Evolutionary conservation across 768 basidiomycete species (phyloP).

Genomic region (Boletus pseudo-olivaceus): DNA sequence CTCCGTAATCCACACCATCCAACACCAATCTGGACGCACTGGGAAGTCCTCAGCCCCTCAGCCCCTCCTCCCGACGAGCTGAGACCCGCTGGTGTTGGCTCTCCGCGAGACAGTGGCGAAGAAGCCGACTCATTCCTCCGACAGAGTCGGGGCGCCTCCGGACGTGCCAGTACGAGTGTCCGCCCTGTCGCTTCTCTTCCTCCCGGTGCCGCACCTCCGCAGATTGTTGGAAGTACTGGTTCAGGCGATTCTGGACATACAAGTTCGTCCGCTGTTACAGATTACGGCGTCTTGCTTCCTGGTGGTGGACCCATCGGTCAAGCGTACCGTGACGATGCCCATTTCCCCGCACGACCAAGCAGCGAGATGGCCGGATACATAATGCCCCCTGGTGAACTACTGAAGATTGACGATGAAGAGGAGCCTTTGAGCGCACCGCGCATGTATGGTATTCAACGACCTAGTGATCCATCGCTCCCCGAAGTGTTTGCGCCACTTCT

Average conservation of each 20-base stretch:
- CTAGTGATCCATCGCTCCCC: constrained; percentile 23
- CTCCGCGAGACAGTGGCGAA: constrained; percentile 66
- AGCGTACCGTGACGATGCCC: constrained; percentile 26
- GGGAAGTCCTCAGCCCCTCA: constrained; percentile 37
- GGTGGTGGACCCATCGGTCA: constrained; percentile 32
- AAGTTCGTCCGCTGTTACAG: constrained; percentile 39
- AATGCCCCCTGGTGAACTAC: constrained; percentile 34
- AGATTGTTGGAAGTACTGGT: constrained; percentile 37
- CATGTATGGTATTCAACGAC: constrained; percentile 24
- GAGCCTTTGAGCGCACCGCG: constrained; percentile 25
- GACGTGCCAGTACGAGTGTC: constrained; percentile 9
- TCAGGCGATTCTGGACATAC: constrained; percentile 38
- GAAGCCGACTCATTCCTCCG: constrained; percentile 65
- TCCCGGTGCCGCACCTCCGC: constrained; percentile 32
- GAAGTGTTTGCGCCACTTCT: constrained; percentile 34
- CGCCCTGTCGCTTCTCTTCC: constrained; percentile 29
- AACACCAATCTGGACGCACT: constrained; percentile 42
- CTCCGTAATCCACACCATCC: constrained; percentile 15
- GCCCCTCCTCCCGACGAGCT: constrained; percentile 26
- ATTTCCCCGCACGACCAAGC: constrained; percentile 26
- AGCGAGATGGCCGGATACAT: constrained; percentile 35
- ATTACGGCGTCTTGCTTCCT: constrained; percentile 32
- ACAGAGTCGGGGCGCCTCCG: constrained; percentile 27
- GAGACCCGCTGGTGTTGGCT: constrained; percentile 56
- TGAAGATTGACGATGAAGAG: constrained; percentile 35